Conservation (phyloP, 1,139 yeast species). For the Hyphopichia khmerensis region DNA sequence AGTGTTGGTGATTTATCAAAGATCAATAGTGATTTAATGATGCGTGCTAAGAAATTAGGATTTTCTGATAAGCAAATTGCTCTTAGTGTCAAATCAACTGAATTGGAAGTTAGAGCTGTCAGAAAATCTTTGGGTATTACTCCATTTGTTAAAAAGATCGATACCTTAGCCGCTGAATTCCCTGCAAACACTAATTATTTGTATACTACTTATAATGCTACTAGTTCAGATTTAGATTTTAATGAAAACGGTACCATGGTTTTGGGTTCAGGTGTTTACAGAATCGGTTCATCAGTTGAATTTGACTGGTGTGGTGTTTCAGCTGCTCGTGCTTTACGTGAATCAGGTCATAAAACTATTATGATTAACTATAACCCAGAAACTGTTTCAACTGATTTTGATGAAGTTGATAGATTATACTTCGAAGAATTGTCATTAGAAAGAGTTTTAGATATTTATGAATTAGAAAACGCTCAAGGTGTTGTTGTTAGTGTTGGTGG, state of each 20-base stretch:
- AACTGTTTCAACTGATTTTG: conserved; percentile 97
- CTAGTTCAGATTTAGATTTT: conserved; percentile 79
- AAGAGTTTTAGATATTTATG: conserved; percentile 96
- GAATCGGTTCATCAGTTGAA: conserved; percentile 93
- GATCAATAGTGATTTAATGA: conserved; percentile 66
- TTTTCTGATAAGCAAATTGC: conserved; percentile 98
- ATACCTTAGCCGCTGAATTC: conserved; percentile 98
- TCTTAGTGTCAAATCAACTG: conserved; percentile 83
- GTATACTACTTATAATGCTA: conserved; percentile 94
- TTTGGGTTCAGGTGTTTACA: conserved; percentile 89
- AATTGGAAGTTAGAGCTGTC: conserved; percentile 86
- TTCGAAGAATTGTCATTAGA: conserved; percentile 94
- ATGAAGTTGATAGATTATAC: conserved; percentile 96
- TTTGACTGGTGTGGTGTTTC: conserved; percentile 97
- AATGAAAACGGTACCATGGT: conserved; percentile 89
- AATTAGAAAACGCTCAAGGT: conserved; percentile 83
- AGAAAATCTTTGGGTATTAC: conserved; percentile 85
- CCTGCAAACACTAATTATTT: conserved; percentile 95
- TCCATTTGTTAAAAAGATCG: conserved; percentile 96
- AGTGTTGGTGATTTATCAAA: conserved; percentile 54
- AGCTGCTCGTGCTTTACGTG: conserved; percentile 92
- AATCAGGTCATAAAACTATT: conserved; percentile 83
- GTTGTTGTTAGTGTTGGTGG: conserved; percentile 98
- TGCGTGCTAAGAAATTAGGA: conserved; percentile 92
- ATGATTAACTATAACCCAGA: conserved; percentile 99